A percentile compares a stretch with the other conserved stretches of the same genome.
These are phyloP conservation scores for Lipomyces mesembrius DNA, from an alignment of 805 yeast species.

Conservation along the genomic window DNA sequence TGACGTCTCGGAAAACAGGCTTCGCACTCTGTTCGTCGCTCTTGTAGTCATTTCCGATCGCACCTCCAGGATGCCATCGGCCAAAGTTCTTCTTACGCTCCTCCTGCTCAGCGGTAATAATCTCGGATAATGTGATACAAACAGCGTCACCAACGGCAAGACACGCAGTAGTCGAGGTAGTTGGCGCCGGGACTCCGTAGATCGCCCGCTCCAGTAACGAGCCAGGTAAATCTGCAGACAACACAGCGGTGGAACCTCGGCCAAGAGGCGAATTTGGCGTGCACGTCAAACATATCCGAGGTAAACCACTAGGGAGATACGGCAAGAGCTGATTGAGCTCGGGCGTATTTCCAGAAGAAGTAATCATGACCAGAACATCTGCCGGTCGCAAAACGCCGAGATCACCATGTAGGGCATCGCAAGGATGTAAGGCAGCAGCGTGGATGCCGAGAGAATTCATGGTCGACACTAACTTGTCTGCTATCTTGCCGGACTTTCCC, in stretches of 20 bases:
- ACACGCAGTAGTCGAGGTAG: slow-evolving; percentile 78
- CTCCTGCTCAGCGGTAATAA: slow-evolving; percentile 60
- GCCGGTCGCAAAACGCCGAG: slow-evolving; percentile 67
- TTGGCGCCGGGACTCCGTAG: slow-evolving; percentile 87
- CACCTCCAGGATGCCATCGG: slow-evolving; percentile 87
- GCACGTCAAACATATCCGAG: slow-evolving; percentile 68
- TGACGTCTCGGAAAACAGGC: slow-evolving; percentile 23
- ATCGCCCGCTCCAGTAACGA: slow-evolving; percentile 62
- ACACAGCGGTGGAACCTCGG: slow-evolving; percentile 55
- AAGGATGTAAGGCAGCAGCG: slow-evolving; percentile 72
- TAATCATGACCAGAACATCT: slow-evolving; percentile 66
- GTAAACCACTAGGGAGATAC: slow-evolving; percentile 59
- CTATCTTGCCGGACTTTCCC: slow-evolving; percentile 84
- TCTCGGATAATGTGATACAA: slow-evolving; percentile 71
- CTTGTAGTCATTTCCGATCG: slow-evolving; percentile 66
- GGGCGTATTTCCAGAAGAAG: slow-evolving; percentile 83
- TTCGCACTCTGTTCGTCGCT: slow-evolving; percentile 21
- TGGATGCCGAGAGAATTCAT: slow-evolving; percentile 76
- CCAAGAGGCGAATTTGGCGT: slow-evolving; percentile 61
- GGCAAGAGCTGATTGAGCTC: slow-evolving; percentile 65
- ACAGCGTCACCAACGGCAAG: slow-evolving; percentile 79
- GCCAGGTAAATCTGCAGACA: slow-evolving; percentile 66
- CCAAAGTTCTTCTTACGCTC: slow-evolving; percentile 64
- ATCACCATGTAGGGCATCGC: slow-evolving; percentile 91
- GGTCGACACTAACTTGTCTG: slow-evolving; percentile 78